Conservation (phyloP, 257 asterid genomes). For the Osmanthus fragrans region DNA sequence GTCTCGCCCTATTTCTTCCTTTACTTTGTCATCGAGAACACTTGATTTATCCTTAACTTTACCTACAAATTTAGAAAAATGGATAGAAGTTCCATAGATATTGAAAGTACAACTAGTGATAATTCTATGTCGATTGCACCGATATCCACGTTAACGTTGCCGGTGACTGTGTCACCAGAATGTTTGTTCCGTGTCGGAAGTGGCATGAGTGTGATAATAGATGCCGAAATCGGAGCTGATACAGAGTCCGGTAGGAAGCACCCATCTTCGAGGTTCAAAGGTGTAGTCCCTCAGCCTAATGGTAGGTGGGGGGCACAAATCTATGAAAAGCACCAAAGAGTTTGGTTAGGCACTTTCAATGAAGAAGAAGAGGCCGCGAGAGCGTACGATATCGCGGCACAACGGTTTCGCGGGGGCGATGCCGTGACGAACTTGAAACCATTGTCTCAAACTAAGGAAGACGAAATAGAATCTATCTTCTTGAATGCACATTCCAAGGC, state of each 20-base stretch:
- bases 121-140: slow-evolving; percentile 33
- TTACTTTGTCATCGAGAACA: background rate
- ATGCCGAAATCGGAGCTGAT: slow-evolving; percentile 62
- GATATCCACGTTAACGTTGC: slow-evolving; percentile 22
- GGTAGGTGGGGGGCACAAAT: slow-evolving; percentile 97
- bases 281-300: slow-evolving; percentile 92
- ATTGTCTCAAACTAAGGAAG: slow-evolving; percentile 24
- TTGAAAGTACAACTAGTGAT: slow-evolving; percentile 59
- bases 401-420: slow-evolving; percentile 70
- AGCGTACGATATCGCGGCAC: slow-evolving; percentile 70
- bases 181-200: slow-evolving; percentile 66
- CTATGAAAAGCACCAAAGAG: slow-evolving; percentile 77
- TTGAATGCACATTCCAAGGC: slow-evolving; percentile 49
- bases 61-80: slow-evolving; percentile 10
- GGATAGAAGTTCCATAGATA: slow-evolving; percentile 52
- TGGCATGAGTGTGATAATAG: slow-evolving; percentile 56
- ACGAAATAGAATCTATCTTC: slow-evolving; percentile 43
- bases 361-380: slow-evolving; percentile 65
- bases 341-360: slow-evolving; percentile 67
- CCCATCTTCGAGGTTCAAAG: slow-evolving; percentile 84
- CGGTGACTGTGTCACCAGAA: slow-evolving; percentile 45
- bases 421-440: slow-evolving; percentile 67
- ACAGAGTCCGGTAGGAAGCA: slow-evolving; percentile 69
- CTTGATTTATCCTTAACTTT: background rate
- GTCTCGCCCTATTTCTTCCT: slow-evolving; percentile 12